Evolutionary conservation across 2,329 filamentous ascomycete species (phyloP).

Genomic region (Fusarium pilosicola): DNA sequence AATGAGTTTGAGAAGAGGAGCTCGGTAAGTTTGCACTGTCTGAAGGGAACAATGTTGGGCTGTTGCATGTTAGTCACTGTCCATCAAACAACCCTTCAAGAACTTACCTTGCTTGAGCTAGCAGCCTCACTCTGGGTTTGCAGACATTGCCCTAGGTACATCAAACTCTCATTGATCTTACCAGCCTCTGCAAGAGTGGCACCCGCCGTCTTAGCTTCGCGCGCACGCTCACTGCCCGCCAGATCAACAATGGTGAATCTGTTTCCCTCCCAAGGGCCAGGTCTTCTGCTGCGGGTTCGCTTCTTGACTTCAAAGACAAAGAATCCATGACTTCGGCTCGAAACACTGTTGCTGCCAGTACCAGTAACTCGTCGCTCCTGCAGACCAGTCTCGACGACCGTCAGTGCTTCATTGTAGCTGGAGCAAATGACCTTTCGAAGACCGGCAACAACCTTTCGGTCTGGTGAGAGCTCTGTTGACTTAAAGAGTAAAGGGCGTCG

Average conservation of each 20-base stretch:
- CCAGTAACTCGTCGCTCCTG: constrained; percentile 88
- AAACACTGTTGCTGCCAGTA: constrained; percentile 92
- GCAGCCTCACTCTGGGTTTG: constrained; percentile 91
- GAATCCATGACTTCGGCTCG: constrained; percentile 93
- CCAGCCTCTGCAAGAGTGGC: constrained; percentile 93
- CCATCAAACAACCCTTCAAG: not conserved
- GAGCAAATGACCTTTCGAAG: constrained; percentile 90
- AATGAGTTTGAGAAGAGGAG: constrained; percentile 90
- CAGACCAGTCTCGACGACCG: constrained; percentile 89
- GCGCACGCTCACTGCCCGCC: constrained; percentile 90
- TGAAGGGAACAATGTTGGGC: constrained; percentile 79
- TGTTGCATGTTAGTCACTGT: constrained; percentile 49
- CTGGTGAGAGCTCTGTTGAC: constrained; percentile 84
- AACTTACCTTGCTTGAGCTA: constrained; percentile 74
- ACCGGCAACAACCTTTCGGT: constrained; percentile 94
- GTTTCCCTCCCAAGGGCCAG: constrained; percentile 76
- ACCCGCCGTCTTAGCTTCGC: constrained; percentile 93
- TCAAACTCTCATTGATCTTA: constrained; percentile 97
- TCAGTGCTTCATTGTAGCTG: constrained; percentile 82
- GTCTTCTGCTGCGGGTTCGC: constrained; percentile 59
- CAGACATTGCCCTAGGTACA: constrained; percentile 97
- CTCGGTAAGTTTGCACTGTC: constrained; percentile 87
- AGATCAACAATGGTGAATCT: constrained; percentile 90
- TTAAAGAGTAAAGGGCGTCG: constrained; percentile 92
- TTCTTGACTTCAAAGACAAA: constrained; percentile 97